Conservation (phyloP, 208 protist species). For the Wallacemonas sp. region DNA sequence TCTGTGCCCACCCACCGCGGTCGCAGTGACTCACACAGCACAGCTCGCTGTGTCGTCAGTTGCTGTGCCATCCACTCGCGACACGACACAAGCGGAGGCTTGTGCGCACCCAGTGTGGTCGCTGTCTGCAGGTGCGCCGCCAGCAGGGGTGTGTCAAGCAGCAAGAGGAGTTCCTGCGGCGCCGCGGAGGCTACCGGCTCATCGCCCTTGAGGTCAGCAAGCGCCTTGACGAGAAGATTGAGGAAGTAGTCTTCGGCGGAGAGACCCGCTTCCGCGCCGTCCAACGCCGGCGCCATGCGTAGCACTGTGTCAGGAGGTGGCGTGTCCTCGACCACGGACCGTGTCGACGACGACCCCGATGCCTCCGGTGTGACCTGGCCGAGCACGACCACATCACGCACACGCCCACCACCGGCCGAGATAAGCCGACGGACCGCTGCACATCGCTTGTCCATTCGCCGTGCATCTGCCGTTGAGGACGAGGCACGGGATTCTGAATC, state of each 20-base stretch:
- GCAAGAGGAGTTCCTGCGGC: not conserved
- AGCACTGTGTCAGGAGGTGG: too few species aligned
- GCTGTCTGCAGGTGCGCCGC: not conserved
- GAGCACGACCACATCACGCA: slow-evolving; percentile 6
- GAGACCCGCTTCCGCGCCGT: too few species aligned
- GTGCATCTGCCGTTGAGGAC: not conserved
- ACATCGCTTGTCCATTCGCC: slow-evolving; percentile 4
- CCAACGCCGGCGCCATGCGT: too few species aligned
- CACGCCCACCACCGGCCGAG: slow-evolving; percentile 2
- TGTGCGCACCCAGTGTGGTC: not conserved
- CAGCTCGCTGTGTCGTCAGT: not conserved
- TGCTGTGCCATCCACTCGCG: not conserved
- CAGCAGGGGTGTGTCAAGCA: slow-evolving; percentile 2
- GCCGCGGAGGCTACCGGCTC: not conserved
- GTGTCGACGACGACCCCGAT: not conserved
- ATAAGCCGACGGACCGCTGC: slow-evolving; percentile 9
- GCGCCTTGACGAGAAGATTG: not conserved
- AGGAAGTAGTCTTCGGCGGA: not conserved
- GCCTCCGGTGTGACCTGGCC: not conserved
- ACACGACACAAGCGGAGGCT: not conserved
- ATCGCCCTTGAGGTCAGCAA: not conserved
- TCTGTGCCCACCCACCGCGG: too few species aligned
- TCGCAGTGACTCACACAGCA: too few species aligned
- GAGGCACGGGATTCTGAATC: too few species aligned
- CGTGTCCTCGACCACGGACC: too few species aligned